A percentile compares a stretch with the other conserved stretches of the same genome.
These are phyloP conservation scores for Rhamnella rubrinervis DNA, from an alignment of 331 rosid genomes.

Conservation along the genomic window DNA sequence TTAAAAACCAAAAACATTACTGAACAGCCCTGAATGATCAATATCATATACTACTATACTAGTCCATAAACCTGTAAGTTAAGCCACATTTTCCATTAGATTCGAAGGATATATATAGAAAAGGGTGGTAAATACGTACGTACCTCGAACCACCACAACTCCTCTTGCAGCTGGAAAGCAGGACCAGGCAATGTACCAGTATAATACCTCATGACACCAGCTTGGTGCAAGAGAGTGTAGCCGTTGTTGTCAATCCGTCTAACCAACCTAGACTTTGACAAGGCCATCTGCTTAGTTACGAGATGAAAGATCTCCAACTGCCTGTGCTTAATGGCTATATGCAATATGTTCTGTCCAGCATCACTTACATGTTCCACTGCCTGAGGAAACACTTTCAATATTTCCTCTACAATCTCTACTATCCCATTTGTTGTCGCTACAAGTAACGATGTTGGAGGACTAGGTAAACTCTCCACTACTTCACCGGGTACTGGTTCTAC, in stretches of 20 bases:
- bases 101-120: too few species aligned
- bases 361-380: not conserved
- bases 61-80: too few species aligned
- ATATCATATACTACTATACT: too few species aligned
- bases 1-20: too few species aligned
- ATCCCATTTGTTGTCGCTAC: slow-evolving; percentile 20
- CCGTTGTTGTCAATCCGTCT: not conserved
- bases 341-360: slow-evolving; percentile 19
- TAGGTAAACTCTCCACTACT: too few species aligned
- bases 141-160: slow-evolving; percentile 24
- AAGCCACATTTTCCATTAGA: too few species aligned
- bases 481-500: too few species aligned
- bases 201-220: not conserved
- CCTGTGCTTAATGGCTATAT: slow-evolving; percentile 26
- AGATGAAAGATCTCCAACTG: slow-evolving; percentile 13
- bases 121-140: not conserved
- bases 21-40: too few species aligned
- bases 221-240: slow-evolving; percentile 18
- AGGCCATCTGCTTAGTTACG: slow-evolving; percentile 11
- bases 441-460: slow-evolving; percentile 1
- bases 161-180: slow-evolving; percentile 15
- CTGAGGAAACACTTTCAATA: slow-evolving; percentile 22
- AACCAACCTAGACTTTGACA: not conserved
- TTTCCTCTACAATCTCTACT: slow-evolving; percentile 10
- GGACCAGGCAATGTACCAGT: slow-evolving; percentile 12